Percentiles rank a stretch among this genome's conserved stretches.
These are phyloP conservation scores for Cystobasidium pallidum DNA, from an alignment of 1,284 basidiomycete genomes.

Conservation along the genomic window DNA sequence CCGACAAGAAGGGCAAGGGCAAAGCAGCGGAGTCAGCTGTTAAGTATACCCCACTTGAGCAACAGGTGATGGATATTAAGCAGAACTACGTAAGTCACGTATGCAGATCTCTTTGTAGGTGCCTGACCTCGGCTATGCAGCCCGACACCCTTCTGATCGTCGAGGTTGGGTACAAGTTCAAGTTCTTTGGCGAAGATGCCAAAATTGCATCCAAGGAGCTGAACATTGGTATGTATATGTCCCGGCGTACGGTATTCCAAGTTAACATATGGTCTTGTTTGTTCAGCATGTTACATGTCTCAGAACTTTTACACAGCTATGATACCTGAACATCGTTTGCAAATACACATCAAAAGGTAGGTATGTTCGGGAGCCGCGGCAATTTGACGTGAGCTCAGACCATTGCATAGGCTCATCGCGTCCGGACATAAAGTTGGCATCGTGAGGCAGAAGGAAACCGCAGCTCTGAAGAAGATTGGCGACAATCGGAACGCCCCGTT, in stretches of 20 bases:
- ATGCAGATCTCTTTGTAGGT: neutral
- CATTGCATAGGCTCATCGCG: conserved; percentile 68
- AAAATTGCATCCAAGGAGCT: conserved; percentile 26
- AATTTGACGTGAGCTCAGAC: too few species aligned
- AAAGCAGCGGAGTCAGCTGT: conserved; percentile 29
- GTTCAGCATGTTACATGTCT: conserved; percentile 66
- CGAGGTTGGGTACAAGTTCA: conserved; percentile 53
- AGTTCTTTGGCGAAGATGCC: conserved; percentile 52
- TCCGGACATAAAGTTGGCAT: conserved; percentile 89
- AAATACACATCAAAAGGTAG: conserved; percentile 86
- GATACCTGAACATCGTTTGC: conserved; percentile 77
- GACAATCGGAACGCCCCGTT: conserved; percentile 83
- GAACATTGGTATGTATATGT: conserved; percentile 46
- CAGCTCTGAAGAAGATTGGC: conserved; percentile 88
- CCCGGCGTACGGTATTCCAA: conserved; percentile 58
- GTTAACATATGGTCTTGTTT: conserved; percentile 74
- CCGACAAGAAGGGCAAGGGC: conserved; percentile 39
- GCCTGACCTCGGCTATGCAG: conserved; percentile 27
- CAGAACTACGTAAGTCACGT: conserved; percentile 21
- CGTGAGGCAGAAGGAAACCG: conserved; percentile 89
- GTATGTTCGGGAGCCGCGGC: too few species aligned
- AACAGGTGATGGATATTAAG: conserved; percentile 51
- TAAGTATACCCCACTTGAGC: conserved; percentile 53
- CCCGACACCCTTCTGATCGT: conserved; percentile 51
- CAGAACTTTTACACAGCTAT: conserved; percentile 82